Evolutionary conservation across 2,329 filamentous ascomycete genomes (phyloP), one percentile per base, ranked within the genome.

Genomic region (Chrysoporthe puriensis): DNA sequence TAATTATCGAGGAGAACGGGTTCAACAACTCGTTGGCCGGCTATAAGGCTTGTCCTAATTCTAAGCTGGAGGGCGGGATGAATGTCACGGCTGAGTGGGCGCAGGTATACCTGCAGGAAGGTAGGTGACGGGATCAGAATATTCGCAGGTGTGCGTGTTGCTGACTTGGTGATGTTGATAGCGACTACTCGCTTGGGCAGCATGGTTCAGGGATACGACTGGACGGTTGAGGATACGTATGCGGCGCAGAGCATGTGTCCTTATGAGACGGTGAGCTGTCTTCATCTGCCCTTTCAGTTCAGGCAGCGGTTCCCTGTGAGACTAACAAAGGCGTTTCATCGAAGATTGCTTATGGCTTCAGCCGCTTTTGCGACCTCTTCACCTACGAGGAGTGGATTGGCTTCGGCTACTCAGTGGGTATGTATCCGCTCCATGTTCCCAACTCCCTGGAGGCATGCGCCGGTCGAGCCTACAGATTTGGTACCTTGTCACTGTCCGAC

Each of bases 1-100:
- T 91, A 16, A 88, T 91, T 13, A 91, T 93, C 52, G 91, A 94
- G 73, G 79, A 82, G 18, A 73, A 75, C 1, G 81, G 81, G 2
- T 90, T 86, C 76, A 93, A 93, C 78, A 93, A 92, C 74, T 91
- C 89, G 0, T 81, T 92, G 7, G 89, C 89, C 1, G 90, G 90
- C 0, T 88, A 89, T 70, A 79, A 88, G 63, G 86, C 87, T 69
- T 94, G 91, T 74, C 85, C 87, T 52, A 92, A 92, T 71, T 80
- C 85, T 1, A 80, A 81, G 52, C 80, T 79, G 18, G 86, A 85
- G 68, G 74, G 75, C 0, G 81, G 84, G 1, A 88, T 87, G 63
- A 82, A 85, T 69, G 89, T 88, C 1, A 82, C 81, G 21, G 74
- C 76, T 2, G 79, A 84, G n/a, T 94, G 91, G 91, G 80, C 84